These are phyloP conservation scores for Nitzschia palea DNA, from an alignment of 108 stramenopile species.

Conservation along the genomic window DNA sequence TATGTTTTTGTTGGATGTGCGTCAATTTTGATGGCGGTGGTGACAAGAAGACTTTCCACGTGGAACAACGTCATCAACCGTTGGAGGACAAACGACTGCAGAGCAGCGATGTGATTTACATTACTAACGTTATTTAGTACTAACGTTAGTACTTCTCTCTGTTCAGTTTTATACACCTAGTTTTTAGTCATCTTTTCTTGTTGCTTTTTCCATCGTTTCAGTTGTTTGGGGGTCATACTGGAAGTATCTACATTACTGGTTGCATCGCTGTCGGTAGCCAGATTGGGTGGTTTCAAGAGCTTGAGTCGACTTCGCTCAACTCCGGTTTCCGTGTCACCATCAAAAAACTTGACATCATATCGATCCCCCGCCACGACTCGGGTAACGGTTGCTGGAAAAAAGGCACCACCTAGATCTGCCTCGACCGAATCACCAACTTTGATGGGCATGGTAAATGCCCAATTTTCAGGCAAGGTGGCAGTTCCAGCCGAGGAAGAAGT, in stretches of 20 bases:
- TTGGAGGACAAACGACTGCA: no score
- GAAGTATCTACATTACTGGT: slow-evolving; percentile 65
- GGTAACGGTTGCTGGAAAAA: slow-evolving; percentile 71
- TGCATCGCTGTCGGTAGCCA: slow-evolving; percentile 33
- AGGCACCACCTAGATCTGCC: slow-evolving; percentile 86
- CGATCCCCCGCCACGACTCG: slow-evolving; percentile 39
- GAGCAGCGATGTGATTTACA: no score
- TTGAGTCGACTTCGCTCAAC: slow-evolving; percentile 63
- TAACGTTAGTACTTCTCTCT: no score
- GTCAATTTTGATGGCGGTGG: no score
- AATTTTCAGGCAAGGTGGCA: slow-evolving; percentile 49
- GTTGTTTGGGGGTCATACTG: slow-evolving; percentile 74
- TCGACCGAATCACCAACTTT: slow-evolving; percentile 77
- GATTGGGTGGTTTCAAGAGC: slow-evolving; percentile 53
- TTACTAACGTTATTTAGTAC: no score
- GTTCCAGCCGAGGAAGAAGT: not conserved
- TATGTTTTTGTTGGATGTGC: no score
- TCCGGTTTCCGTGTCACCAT: slow-evolving; percentile 72
- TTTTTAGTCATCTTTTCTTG: slow-evolving; percentile 72
- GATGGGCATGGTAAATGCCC: slow-evolving; percentile 65
- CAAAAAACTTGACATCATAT: slow-evolving; percentile 81
- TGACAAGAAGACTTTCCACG: no score
- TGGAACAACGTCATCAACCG: no score
- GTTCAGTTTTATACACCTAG: no score
- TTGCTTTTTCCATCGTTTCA: slow-evolving; percentile 75